A percentile compares a stretch with the other conserved stretches of the same genome.
phyloP scores from a whole-genome alignment of 352 stramenopile genomes.

The Pythium plurisporium region DNA sequence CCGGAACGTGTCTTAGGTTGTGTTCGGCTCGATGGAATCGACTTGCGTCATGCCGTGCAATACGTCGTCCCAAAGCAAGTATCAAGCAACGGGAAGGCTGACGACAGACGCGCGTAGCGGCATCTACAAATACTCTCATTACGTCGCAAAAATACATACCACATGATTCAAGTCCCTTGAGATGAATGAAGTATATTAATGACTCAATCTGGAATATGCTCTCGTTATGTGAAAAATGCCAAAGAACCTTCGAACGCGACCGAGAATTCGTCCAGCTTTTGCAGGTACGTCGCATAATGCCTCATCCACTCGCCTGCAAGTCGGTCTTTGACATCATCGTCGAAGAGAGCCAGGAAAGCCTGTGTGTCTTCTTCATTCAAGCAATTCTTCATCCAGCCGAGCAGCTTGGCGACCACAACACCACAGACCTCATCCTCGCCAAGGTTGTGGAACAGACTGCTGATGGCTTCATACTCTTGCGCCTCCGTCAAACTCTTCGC shows the following conservation, averaged over 20 bases:
- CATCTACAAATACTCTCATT: no score
- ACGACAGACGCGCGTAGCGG: background rate
- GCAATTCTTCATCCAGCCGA: conserved; percentile 66
- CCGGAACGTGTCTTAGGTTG: conserved; percentile 70
- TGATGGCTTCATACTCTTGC: conserved; percentile 61
- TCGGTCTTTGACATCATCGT: conserved; percentile 42
- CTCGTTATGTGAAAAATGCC: conserved; percentile 57
- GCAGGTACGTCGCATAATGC: conserved; percentile 55
- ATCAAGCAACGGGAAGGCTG: background rate
- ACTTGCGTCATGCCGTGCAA: conserved; percentile 48
- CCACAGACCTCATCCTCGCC: conserved; percentile 42
- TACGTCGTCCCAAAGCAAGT: conserved; percentile 16
- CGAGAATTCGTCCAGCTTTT: conserved; percentile 61
- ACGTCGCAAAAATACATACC: no score
- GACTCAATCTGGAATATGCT: background rate
- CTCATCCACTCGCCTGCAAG: conserved; percentile 70
- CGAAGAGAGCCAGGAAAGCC: conserved; percentile 51
- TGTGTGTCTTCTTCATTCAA: conserved; percentile 43
- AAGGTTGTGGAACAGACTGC: conserved; percentile 56
- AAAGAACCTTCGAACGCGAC: conserved; percentile 55
- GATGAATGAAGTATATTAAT: no score
- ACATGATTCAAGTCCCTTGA: no score
- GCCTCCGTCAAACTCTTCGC: conserved; percentile 43
- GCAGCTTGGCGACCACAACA: conserved; percentile 54
- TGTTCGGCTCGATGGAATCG: conserved; percentile 63